These are phyloP conservation scores for Saccharum officinarum DNA, from an alignment of 176 grass and related monocot species.

Conservation along the genomic window DNA sequence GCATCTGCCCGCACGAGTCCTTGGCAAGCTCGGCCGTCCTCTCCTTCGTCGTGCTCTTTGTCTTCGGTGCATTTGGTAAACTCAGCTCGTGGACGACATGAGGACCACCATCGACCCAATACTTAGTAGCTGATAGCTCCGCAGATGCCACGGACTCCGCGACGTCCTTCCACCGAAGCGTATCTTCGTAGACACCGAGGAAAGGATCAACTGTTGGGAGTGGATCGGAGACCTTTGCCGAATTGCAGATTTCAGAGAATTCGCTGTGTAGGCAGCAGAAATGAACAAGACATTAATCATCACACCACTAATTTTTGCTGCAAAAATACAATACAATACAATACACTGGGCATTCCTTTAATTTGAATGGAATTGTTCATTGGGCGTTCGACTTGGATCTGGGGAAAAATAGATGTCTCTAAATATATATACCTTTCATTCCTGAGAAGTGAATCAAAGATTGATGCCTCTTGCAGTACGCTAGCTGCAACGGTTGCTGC, in stretches of 20 bases:
- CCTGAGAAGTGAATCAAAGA: conserved; percentile 59
- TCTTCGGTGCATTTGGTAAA: not conserved
- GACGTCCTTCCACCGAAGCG: conserved; percentile 46
- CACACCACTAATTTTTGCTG: not conserved
- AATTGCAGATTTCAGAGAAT: conserved; percentile 71
- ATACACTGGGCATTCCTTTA: too few species aligned
- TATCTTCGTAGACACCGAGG: conserved; percentile 61
- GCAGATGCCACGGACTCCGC: conserved; percentile 35
- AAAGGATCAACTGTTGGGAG: conserved; percentile 63
- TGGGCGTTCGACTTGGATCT: not conserved
- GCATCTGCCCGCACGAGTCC: conserved; percentile 56
- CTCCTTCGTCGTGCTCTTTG: not conserved
- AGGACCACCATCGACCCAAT: conserved; percentile 43
- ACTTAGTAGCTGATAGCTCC: conserved; percentile 48
- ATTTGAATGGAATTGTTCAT: too few species aligned
- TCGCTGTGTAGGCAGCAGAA: conserved; percentile 43
- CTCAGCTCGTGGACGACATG: not conserved
- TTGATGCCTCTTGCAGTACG: conserved; percentile 55
- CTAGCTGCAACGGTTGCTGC: conserved; percentile 56
- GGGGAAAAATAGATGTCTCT: not conserved
- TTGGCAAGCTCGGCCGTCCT: conserved; percentile 44
- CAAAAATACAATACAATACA: not conserved
- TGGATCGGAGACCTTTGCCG: conserved; percentile 43
- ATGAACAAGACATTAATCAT: not conserved
- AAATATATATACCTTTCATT: conserved; percentile 46